Evolutionary conservation across 2,329 filamentous ascomycete species (phyloP), one percentile per base, ranked within the genome.

Genomic region (Pseudogymnoascus sp.): DNA sequence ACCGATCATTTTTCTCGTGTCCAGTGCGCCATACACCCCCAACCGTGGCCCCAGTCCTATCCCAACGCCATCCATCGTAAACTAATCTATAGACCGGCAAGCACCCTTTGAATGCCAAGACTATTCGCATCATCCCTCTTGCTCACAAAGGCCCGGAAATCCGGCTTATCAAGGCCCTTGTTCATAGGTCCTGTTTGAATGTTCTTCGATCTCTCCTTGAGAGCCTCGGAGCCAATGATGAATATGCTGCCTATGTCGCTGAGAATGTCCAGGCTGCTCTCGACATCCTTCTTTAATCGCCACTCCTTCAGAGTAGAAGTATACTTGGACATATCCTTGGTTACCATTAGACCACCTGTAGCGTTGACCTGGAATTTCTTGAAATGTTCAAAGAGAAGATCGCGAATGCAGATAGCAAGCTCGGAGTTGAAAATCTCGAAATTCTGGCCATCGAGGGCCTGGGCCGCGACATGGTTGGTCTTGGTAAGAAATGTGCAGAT

Each of bases 171-270:
- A 69, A 84, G 74, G 72, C 81, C 85, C 70, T 79, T 84, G 22
- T 79, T 78, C 33, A 70, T 69, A 62, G 67, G 74, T 59, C 69
- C 78, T 62, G 73, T 73, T 64, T 71, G 74, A 63, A 88, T 74
- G 63, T 83, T 85, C 61, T 87, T 78, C 60, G 86, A 82, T 68
- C 88, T 82, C 74, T 92, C 89, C 58, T 85, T 79, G 63, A 92
- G 76, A 36, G 89, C 89, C 73, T 92, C 89, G 9, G 87, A 85
- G 2, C 91, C 90, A 69, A 99, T 90, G 65, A 99, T 96, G 73
- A 99, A 99, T 60, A 99, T 77, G 70, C 92, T 97, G 9, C 92
- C 93, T 62, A 99, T 91, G 78, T 99, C 94, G 25, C 91, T 87
- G 63, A 99, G 76, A 50, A 96, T 84, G 76, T 99, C 93, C 66